Conservation (phyloP, 2,329 filamentous ascomycete genomes). For the Talaromyces sp. region DNA sequence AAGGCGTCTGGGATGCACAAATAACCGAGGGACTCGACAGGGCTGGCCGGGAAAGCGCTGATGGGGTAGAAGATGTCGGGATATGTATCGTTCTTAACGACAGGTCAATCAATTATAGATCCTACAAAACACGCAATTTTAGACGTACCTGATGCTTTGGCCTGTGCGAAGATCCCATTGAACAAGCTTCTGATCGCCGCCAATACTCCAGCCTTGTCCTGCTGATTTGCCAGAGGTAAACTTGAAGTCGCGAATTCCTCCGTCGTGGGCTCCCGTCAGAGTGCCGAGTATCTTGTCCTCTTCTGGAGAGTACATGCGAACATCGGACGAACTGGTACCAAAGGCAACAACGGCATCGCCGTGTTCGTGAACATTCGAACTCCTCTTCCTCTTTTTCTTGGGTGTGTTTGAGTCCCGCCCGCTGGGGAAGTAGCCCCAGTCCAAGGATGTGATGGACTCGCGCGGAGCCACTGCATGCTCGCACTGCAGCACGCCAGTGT, state of each 20-base stretch:
- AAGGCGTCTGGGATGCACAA: constrained; percentile 46
- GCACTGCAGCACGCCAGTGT: constrained; percentile 44
- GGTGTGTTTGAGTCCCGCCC: constrained; percentile 36
- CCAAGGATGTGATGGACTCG: constrained; percentile 43
- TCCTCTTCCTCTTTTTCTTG: constrained; percentile 50
- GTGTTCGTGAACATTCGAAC: constrained; percentile 35
- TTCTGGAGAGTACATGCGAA: constrained; percentile 44
- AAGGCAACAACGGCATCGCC: constrained; percentile 43
- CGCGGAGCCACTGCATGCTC: constrained; percentile 44
- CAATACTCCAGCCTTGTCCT: constrained; percentile 48
- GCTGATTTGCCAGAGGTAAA: constrained; percentile 37
- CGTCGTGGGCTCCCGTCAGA: constrained; percentile 42
- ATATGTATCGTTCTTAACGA: constrained; percentile 36
- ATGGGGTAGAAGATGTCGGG: constrained; percentile 33
- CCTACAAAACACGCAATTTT: background rate
- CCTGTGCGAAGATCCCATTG: constrained; percentile 46
- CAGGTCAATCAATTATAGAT: constrained; percentile 10
- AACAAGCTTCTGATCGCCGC: constrained; percentile 46
- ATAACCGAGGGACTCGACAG: constrained; percentile 38
- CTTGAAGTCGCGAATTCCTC: constrained; percentile 46
- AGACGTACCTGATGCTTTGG: constrained; percentile 36
- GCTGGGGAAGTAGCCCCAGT: constrained; percentile 43
- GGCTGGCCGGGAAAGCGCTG: constrained; percentile 36
- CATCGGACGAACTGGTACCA: constrained; percentile 43
- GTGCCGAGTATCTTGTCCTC: constrained; percentile 43